A percentile compares a stretch with the other conserved stretches of the same genome.
Evolutionary conservation across 345 rosid species (phyloP).

Genomic region (Salix udensis): DNA sequence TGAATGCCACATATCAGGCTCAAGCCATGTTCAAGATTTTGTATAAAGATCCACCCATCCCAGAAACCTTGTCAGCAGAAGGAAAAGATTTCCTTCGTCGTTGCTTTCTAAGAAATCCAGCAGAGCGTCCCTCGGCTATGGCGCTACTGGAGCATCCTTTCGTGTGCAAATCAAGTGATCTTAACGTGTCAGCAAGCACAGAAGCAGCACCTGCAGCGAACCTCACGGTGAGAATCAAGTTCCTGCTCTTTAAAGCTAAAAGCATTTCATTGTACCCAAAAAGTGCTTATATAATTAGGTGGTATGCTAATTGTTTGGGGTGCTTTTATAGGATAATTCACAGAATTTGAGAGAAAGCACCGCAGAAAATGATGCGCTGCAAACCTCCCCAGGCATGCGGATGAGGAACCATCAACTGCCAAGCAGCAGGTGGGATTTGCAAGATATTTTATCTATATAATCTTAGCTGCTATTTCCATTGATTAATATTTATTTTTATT

Average conservation of each 20-base stretch:
- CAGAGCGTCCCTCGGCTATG: conserved; percentile 48
- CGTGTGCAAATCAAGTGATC: conserved; percentile 36
- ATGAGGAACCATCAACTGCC: conserved; percentile 15
- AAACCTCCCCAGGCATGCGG: conserved; percentile 7
- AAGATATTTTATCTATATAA: background rate
- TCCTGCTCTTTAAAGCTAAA: no score
- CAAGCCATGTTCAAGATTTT: conserved; percentile 66
- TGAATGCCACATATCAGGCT: conserved; percentile 41
- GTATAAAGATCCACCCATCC: conserved; percentile 45
- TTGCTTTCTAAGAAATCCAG: conserved; percentile 64
- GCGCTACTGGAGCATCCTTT: conserved; percentile 58
- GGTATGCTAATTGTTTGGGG: background rate
- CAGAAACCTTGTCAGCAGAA: conserved; percentile 49
- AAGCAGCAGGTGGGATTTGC: conserved; percentile 16
- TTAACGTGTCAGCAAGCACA: conserved; percentile 17
- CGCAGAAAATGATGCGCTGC: conserved; percentile 13
- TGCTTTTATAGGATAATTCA: conserved; percentile 32
- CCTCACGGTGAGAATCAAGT: conserved; percentile 23
- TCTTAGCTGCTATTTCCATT: background rate
- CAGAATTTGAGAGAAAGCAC: conserved; percentile 14
- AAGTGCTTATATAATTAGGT: background rate
- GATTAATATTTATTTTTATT: background rate
- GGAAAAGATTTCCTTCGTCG: conserved; percentile 58
- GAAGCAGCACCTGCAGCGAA: conserved; percentile 21
- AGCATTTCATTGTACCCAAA: background rate